Evolutionary conservation across 2,329 filamentous ascomycete species (phyloP).

Genomic region (Paraphoma sp.): DNA sequence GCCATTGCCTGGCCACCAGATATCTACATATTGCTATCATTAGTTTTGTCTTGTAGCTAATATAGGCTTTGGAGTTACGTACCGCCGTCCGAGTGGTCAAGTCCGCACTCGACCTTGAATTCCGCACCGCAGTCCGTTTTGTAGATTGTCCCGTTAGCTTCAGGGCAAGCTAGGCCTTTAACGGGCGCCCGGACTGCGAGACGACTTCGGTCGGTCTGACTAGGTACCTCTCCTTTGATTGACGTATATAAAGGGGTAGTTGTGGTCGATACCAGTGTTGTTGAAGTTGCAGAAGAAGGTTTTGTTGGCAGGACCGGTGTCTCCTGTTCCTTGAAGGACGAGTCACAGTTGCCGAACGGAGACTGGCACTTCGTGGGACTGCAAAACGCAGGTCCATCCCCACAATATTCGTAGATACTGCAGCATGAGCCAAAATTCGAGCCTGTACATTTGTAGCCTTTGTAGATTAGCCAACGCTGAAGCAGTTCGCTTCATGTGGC

Average conservation of each 20-base stretch:
- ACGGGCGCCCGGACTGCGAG: neutral
- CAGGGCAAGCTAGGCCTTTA: neutral
- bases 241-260: neutral
- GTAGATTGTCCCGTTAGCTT: neutral
- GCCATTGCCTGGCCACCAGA: slow-evolving; percentile 11
- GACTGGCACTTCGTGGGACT: slow-evolving; percentile 11
- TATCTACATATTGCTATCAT: slow-evolving; percentile 8
- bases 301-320: neutral
- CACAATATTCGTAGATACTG: slow-evolving; percentile 30
- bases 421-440: slow-evolving; percentile 29
- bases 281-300: neutral
- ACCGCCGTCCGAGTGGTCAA: neutral
- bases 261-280: neutral
- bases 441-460: slow-evolving; percentile 29
- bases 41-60: too few species aligned
- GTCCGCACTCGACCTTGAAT: neutral
- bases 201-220: neutral
- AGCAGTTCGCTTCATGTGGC: too few species aligned
- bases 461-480: neutral
- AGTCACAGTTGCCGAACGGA: slow-evolving; percentile 16
- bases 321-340: neutral
- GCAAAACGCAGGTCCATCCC: slow-evolving; percentile 20
- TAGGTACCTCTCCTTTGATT: neutral
- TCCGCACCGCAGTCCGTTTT: neutral
- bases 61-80: too few species aligned